These are phyloP conservation scores for Talaromyces adpressus DNA, from an alignment of 495 filamentous ascomycete genomes.

Conservation along the genomic window DNA sequence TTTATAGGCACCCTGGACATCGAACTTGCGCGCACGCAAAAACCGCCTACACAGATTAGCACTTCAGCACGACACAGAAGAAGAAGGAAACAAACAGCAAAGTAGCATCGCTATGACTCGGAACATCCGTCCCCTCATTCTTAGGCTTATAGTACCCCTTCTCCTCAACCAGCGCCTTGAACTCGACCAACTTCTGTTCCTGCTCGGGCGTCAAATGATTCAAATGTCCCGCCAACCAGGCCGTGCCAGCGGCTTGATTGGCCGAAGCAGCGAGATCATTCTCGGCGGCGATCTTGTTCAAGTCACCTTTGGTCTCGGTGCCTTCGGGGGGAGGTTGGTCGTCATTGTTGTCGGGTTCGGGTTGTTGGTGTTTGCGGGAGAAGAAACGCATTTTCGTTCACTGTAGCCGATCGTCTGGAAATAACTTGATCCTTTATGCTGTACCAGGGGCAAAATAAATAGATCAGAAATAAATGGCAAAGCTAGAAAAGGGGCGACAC, in stretches of 20 bases:
- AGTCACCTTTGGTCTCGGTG: conserved; percentile 5
- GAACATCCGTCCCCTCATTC: conserved; percentile 26
- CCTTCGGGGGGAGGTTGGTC: conserved; percentile 6
- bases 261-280: conserved; percentile 37
- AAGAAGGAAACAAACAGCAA: conserved; percentile 52
- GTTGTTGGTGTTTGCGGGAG: conserved; percentile 5
- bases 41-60: conserved; percentile 51
- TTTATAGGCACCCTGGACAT: conserved; percentile 62
- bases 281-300: conserved; percentile 19
- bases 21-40: conserved; percentile 70
- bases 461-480: background rate
- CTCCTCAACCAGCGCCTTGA: conserved; percentile 59
- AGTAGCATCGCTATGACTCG: conserved; percentile 75
- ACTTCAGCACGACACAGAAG: background rate
- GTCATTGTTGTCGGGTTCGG: background rate
- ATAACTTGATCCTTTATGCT: background rate
- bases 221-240: conserved; percentile 56
- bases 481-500: background rate
- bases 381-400: conserved; percentile 3
- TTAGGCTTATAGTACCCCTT: conserved; percentile 58
- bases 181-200: conserved; percentile 53
- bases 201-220: conserved; percentile 66
- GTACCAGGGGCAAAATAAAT: background rate
- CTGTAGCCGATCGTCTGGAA: too few species aligned
- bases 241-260: conserved; percentile 32